Evolutionary conservation across 805 yeast genomes (phyloP), one percentile per base, ranked within the genome.

Genomic region (Kodamaea lidongshanica): DNA sequence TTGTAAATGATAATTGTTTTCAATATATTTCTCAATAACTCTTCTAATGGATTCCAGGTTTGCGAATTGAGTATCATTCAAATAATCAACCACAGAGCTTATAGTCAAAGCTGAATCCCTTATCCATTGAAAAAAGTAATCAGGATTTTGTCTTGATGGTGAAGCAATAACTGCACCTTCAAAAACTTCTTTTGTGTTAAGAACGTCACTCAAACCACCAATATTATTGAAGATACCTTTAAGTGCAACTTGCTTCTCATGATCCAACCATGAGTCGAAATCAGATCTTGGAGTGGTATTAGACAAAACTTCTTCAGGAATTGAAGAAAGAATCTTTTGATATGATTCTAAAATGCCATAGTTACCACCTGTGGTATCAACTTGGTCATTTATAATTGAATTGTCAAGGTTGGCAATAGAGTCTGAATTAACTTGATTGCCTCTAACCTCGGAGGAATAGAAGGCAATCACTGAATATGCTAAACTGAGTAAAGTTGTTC

Each of bases 71-170:
- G 25, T 32, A 35, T 78, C 83, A 17, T 63, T 63, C 37, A 77
- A 58, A 40, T 65, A 61, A 32, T 74, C 70, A 4, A 81, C 63
- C 28, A 89, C 57, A 0, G 94, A 65, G 33, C 72, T 72, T 23
- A 80, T 67, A 1, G 94, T 77, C 30, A 89, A 71, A 0, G 96
- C 96, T 18, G 87, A 76, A 52, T 89, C 97, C 49, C 97, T 69
- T 4, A 75, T 69, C 97, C 97, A 89, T 49, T 83, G 94, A 47
- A 71, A 89, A 46, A 74, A 87, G 55, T 89, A 89, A 55, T 89
- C 70, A 1, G 97, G 97, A 14, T 64, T 40, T 0, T 30, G 5
- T 30, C 54, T 71, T 1, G 95, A 85, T 6, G 95, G 94, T 6
- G 92, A 77, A 1, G 97, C 97, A 41, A 88, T 67, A 4, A 86